A percentile compares a stretch with the other conserved stretches of the same genome.
phyloP scores from a whole-genome alignment of 495 filamentous ascomycete genomes.

The Thozetella sp. region DNA sequence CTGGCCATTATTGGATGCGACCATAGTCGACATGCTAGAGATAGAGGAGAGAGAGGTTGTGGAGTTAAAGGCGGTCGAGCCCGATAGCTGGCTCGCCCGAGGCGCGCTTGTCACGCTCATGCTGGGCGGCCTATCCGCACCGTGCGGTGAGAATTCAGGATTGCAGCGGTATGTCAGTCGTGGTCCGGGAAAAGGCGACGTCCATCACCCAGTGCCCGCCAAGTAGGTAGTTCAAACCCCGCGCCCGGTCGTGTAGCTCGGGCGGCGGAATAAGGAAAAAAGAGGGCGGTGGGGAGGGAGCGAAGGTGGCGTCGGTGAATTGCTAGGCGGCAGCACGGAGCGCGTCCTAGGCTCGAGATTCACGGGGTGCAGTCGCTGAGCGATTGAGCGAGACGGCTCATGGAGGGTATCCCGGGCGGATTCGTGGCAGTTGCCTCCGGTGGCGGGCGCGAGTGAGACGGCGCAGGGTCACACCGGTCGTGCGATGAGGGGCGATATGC shows the following conservation, averaged over 20 bases:
- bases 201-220: conserved; percentile 33
- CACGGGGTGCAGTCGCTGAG: not conserved
- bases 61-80: conserved; percentile 48
- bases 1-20: conserved; percentile 51
- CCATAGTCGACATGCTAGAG: conserved; percentile 36
- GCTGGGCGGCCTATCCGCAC: conserved; percentile 31
- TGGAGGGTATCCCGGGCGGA: not conserved
- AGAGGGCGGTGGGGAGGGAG: not conserved
- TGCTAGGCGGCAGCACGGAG: not conserved
- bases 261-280: not conserved
- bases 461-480: not conserved
- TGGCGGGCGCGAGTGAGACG: not conserved
- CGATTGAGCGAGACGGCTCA: not conserved
- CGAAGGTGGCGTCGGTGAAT: not conserved
- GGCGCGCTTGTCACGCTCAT: conserved; percentile 44
- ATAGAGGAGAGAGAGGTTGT: conserved; percentile 51
- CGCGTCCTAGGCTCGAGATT: not conserved
- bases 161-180: conserved; percentile 48
- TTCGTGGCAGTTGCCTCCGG: not conserved
- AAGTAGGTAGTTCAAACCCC: not conserved
- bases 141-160: conserved; percentile 38
- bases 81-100: conserved; percentile 55
- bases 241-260: not conserved
- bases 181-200: conserved; percentile 50
- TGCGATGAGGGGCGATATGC: too few species aligned